A percentile compares a stretch with the other conserved stretches of the same genome.
These are phyloP conservation scores for Adansonia grandidieri DNA, from an alignment of 441 rosid species.

Conservation along the genomic window DNA sequence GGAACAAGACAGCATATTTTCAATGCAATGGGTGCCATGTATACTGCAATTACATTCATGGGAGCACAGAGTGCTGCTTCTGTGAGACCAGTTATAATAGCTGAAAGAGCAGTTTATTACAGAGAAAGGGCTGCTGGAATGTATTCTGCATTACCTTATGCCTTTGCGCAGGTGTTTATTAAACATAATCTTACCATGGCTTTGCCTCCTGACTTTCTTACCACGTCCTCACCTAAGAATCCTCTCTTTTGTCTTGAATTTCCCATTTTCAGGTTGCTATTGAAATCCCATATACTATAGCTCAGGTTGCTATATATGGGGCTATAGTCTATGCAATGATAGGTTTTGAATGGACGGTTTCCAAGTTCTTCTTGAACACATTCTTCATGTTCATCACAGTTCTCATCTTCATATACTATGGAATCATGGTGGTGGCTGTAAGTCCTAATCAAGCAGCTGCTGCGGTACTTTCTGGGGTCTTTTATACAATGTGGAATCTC, in stretches of 20 bases:
- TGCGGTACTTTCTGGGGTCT: slow-evolving; percentile 46
- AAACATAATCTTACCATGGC: not conserved
- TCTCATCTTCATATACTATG: slow-evolving; percentile 49
- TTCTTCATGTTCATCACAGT: slow-evolving; percentile 49
- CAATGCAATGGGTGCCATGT: slow-evolving; percentile 51
- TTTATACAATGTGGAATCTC: slow-evolving; percentile 50
- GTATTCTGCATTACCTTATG: slow-evolving; percentile 47
- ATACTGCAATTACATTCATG: slow-evolving; percentile 41
- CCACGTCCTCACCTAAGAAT: not conserved
- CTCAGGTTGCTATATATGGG: slow-evolving; percentile 45
- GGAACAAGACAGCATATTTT: slow-evolving; percentile 33
- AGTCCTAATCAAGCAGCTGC: slow-evolving; percentile 66
- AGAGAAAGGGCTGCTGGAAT: slow-evolving; percentile 49
- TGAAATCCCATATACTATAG: slow-evolving; percentile 53
- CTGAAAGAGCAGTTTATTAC: slow-evolving; percentile 48
- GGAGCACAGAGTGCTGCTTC: slow-evolving; percentile 38
- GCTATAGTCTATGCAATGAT: slow-evolving; percentile 53
- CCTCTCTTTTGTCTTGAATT: not conserved
- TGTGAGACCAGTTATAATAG: slow-evolving; percentile 39
- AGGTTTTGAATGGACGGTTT: slow-evolving; percentile 46
- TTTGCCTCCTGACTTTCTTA: not conserved
- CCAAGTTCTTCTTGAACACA: slow-evolving; percentile 53
- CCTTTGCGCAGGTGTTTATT: slow-evolving; percentile 37
- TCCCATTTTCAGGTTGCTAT: slow-evolving; percentile 42
- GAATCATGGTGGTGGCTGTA: slow-evolving; percentile 60